phyloP scores from a whole-genome alignment of 306 rosid species.

The Potentilla sterilis region DNA sequence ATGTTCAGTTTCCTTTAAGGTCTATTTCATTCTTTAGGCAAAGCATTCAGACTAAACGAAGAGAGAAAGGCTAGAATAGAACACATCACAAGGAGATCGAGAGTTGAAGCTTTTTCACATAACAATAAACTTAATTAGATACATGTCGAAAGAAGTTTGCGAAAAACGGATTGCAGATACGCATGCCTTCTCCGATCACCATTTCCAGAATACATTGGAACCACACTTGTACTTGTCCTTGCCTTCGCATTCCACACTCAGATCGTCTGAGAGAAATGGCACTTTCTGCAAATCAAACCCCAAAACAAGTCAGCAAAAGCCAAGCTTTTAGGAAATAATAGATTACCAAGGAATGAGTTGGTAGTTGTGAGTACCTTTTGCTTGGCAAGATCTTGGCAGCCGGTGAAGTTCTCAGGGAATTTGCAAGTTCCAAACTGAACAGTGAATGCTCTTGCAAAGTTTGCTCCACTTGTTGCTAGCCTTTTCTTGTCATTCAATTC shows the following conservation, averaged over 20 bases:
- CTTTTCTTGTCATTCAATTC: slow-evolving; percentile 96
- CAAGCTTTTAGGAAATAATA: neutral
- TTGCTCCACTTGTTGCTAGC: slow-evolving; percentile 90
- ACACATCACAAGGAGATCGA: slow-evolving; percentile 10
- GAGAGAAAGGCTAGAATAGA: too few relatives aligned
- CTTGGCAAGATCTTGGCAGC: slow-evolving; percentile 99
- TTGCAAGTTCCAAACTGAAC: slow-evolving; percentile 94
- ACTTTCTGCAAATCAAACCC: slow-evolving; percentile 65
- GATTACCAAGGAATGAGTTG: neutral
- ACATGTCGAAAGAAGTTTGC: slow-evolving; percentile 12
- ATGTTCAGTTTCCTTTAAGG: neutral
- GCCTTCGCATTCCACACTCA: slow-evolving; percentile 87
- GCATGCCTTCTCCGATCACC: slow-evolving; percentile 44
- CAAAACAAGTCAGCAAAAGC: neutral
- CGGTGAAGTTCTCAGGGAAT: slow-evolving; percentile 99
- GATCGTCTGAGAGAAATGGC: slow-evolving; percentile 75
- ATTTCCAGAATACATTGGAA: slow-evolving; percentile 99
- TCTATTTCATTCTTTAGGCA: too few relatives aligned
- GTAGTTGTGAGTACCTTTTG: slow-evolving; percentile 54
- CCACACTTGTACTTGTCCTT: slow-evolving; percentile 97
- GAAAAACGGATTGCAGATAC: neutral
- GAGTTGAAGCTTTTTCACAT: slow-evolving; percentile 5
- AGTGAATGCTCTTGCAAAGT: slow-evolving; percentile 92
- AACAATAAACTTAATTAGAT: slow-evolving; percentile 25
- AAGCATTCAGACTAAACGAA: neutral